These are phyloP conservation scores for Fusarium phyllophilum DNA, from an alignment of 2,329 filamentous ascomycete species.

Conservation along the genomic window DNA sequence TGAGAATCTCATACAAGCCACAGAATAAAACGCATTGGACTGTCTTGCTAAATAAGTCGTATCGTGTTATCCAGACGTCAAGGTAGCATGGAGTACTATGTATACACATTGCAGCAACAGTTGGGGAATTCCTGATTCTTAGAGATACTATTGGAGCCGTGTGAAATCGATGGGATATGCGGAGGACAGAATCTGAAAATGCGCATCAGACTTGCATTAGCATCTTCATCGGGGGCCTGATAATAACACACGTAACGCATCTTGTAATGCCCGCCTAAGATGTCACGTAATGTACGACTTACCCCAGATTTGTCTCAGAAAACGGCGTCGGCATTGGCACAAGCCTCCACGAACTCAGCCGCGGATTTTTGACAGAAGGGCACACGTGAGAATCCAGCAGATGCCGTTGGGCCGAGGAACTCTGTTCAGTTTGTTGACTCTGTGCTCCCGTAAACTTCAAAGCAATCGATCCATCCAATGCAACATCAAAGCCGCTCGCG, in stretches of 20 bases:
- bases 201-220: conserved; percentile 31
- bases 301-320: conserved; percentile 32
- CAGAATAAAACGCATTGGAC: not conserved
- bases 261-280: not conserved
- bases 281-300: not conserved
- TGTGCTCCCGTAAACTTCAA: not conserved
- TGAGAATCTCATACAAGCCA: not conserved
- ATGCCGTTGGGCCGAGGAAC: conserved; percentile 30
- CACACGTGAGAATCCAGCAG: conserved; percentile 1
- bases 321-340: conserved; percentile 11
- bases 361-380: not conserved
- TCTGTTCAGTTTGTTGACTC: not conserved
- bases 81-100: not conserved
- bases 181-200: not conserved
- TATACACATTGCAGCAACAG: not conserved
- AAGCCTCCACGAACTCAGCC: not conserved
- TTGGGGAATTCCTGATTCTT: not conserved
- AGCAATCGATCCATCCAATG: not conserved
- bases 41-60: not conserved
- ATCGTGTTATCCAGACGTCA: not conserved
- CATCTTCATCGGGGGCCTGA: not conserved
- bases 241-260: conserved; percentile 1
- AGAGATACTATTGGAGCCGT: not conserved
- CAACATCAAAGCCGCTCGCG: conserved; percentile 1
- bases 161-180: not conserved